Percentiles rank a stretch among this genome's conserved stretches.
These are phyloP conservation scores for Blastobotrys peoriensis DNA, from an alignment of 805 yeast species.

Conservation along the genomic window DNA sequence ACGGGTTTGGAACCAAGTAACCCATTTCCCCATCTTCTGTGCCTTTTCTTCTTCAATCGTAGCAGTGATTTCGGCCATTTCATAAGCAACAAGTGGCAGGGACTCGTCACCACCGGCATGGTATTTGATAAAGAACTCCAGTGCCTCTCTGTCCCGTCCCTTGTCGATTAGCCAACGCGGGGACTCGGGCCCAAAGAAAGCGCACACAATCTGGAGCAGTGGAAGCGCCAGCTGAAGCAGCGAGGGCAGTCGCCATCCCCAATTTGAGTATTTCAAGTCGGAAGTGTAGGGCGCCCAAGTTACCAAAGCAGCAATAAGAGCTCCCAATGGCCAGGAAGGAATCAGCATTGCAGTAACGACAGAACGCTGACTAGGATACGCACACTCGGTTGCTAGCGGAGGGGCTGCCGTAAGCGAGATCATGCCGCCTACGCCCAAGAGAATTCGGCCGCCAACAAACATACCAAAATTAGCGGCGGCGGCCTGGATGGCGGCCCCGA, in stretches of 20 bases:
- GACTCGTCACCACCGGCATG: conserved; percentile 15
- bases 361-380: conserved; percentile 56
- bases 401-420: conserved; percentile 72
- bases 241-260: conserved; percentile 72
- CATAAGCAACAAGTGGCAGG: conserved; percentile 9
- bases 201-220: conserved; percentile 44
- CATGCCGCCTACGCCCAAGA: conserved; percentile 72
- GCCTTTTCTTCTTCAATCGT: conserved; percentile 9
- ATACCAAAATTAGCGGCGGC: conserved; percentile 44
- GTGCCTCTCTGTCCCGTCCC: conserved; percentile 42
- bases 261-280: conserved; percentile 17
- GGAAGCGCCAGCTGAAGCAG: conserved; percentile 61
- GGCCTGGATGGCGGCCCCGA: conserved; percentile 52
- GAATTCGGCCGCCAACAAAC: conserved; percentile 63
- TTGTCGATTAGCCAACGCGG: conserved; percentile 77
- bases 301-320: conserved; percentile 71
- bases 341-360: conserved; percentile 55
- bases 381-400: conserved; percentile 69
- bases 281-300: conserved; percentile 53
- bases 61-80: conserved; percentile 13
- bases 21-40: conserved; percentile 3
- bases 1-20: conserved; percentile 6
- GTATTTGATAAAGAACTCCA: conserved; percentile 29
- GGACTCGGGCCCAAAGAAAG: conserved; percentile 72
- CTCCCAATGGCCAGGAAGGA: conserved; percentile 68